Base-by-base conservation (phyloP, 352 stramenopile genomes). In the Phytopythium litorale region DNA sequence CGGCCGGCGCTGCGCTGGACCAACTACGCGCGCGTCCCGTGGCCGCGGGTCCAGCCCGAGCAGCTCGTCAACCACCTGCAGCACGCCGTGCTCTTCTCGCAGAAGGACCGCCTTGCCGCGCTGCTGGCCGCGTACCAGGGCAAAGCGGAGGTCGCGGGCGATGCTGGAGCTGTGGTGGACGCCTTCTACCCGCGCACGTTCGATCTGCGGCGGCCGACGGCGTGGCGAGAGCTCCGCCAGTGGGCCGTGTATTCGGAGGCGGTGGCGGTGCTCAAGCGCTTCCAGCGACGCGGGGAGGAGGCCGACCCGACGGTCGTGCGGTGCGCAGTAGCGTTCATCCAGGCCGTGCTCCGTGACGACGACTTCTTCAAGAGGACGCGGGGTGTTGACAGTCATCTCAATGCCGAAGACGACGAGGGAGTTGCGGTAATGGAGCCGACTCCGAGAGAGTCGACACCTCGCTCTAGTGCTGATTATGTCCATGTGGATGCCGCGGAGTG, bases 51-150 rank as follows among this genome's bases (percentile, higher is more conserved):
- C 61, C 62, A 57, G 12, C 35, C 63, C 11, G 13, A 59, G 13
- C 81, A 89, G 65, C 66, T 76, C 51, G 68, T 92, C 55, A 93
- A 90, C 64, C 84, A 93, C 60, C 65, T 93, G 55, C 71, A 87
- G 45, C 59, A 88, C 60, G 70, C 81, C 1, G 66, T 89, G 11
- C 62, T 83, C 28, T 78, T 91, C 38, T 89, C 78, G 11, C 78
- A 79, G 21, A 93, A 93, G 67, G 66, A 89, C 56, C 67, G 66
- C 53, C 71, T 89, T 30, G 71, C 76, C 3, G 53, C 46, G 56
- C 63, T 76, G 16, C 54, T 90, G 42, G 80, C 84, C 49, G 46
- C 62, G 13, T 63, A 66, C 32, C n/a, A 57, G 0, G 16, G 23
- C n/a, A 33, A 19, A 4, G 25, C 18, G 1, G 18, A 18, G 9